Base-by-base conservation (phyloP, 345 rosid genomes). In the Eutrema heterophyllum region DNA sequence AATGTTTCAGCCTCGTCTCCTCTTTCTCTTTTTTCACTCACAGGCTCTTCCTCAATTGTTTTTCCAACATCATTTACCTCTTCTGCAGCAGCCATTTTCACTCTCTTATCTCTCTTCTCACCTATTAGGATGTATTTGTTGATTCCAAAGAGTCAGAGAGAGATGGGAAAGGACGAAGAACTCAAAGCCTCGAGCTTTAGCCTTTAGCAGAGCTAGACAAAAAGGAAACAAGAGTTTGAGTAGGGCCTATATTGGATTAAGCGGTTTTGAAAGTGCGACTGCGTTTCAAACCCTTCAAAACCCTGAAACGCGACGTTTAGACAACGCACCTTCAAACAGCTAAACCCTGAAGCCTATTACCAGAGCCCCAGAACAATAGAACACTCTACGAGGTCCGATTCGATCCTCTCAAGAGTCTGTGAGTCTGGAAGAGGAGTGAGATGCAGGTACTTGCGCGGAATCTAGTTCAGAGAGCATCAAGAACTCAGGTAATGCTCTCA, bases 371-470 rank as follows among this genome's bases (percentile, higher is more conserved):
- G 51, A 61, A 2, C 50, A 46, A 14, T 24, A 53, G 16, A 53
- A 53, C 55, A 72, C 21, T 33, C 33, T 33, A 72, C 76, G n/a
- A 75, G 69, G 49, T 61, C 52, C 55, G 41, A 6, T 59, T 68
- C 49, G 26, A 68, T 49, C 59, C 40, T 53, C 32, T 45, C 50
- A 40, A 51, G 54, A 65, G 24, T 55, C 41, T 55, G 44, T 2
- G 66, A 27, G 27, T 36, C 30, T 24, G 26, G 2, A 16, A 61
- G 60, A 26, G 44, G 33, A 27, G 54, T 29, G 75, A 72, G 64
- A 85, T 85, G 89, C 83, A 78, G 67, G 51, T 76, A 43, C 59
- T 83, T 49, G 67, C 48, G 2, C 78, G 79, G 63, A 82, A 78
- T 78, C 76, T 82, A 54, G 65, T 52, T 76, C 82, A 70, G 26